Base-by-base conservation (phyloP, 352 stramenopile genomes). In the Phytopythium kandeliae region DNA sequence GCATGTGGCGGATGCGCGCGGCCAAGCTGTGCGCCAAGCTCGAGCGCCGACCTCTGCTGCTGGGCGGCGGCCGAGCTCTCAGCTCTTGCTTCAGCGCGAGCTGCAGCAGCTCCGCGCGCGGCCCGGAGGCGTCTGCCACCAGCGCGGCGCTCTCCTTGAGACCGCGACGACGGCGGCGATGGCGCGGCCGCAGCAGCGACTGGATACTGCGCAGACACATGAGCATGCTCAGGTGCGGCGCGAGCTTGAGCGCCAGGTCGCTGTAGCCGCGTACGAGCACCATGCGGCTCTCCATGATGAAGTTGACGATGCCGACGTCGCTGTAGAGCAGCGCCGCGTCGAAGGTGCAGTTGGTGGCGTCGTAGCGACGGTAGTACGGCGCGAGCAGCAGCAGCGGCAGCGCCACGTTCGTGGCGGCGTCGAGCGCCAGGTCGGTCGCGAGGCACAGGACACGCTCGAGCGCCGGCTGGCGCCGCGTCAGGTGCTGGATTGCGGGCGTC, bases 251-350 rank as follows among this genome's bases (percentile, higher is more conserved):
- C 16, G 49, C 28, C 19, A 67, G 35, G 45, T 67, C 58, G 22
- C 52, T 7, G 13, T 19, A 47, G 0, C 25, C 44, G n/a, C 34
- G 25, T 6, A 53, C 55, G 25, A 67, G 61, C n/a, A 71, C 36
- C 34, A 67, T 57, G 8, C 52, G 58, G 24, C 37, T 58, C 35
- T 65, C 62, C 53, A 58, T 57, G 13, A 69, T 37, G 21, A 69
- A 28, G 38, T 63, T 61, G 57, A 63, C 46, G 30, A 57, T 61
- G 30, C 58, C 58, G 15, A 31, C 31, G 35, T 58, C 51, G 48
- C 49, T 55, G 44, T 69, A 69, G 16, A 69, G 35, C 8, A 55
- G n/a, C 6, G 24, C 38, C 8, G 34, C 9, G 2, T 42, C 17
- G 19, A 61, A 63, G 2, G 28, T 38, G 44, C 36, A 50, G n/a